phyloP scores from a whole-genome alignment of 2,329 filamentous ascomycete species.

The Ophiocordyceps australis region DNA sequence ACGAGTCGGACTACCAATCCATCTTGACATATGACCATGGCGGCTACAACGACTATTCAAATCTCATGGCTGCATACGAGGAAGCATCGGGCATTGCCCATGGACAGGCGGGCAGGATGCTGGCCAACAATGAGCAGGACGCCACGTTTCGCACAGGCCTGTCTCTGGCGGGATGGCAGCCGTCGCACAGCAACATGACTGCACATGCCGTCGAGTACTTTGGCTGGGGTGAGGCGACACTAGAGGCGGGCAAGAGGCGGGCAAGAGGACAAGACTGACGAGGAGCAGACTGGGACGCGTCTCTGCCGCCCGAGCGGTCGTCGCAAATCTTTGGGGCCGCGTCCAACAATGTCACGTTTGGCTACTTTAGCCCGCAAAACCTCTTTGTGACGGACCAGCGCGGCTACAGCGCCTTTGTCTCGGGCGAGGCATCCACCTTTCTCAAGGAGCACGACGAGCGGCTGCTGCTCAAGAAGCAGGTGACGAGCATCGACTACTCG shows the following conservation, averaged over 20 bases:
- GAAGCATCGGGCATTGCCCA: slow-evolving; percentile 23
- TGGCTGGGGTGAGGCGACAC: slow-evolving; percentile 15
- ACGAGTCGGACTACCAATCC: slow-evolving; percentile 36
- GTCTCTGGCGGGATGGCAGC: slow-evolving; percentile 42
- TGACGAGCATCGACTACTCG: slow-evolving; percentile 35
- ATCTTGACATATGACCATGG: slow-evolving; percentile 42
- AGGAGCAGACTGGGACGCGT: slow-evolving; percentile 34
- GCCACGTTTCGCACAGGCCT: slow-evolving; percentile 39
- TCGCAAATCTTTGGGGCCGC: slow-evolving; percentile 35
- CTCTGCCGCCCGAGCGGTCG: slow-evolving; percentile 34
- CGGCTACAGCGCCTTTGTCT: slow-evolving; percentile 40
- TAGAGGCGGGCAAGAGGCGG: not conserved
- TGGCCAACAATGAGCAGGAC: slow-evolving; percentile 42
- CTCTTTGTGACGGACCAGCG: slow-evolving; percentile 42
- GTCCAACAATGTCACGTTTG: slow-evolving; percentile 41
- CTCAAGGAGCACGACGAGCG: slow-evolving; percentile 34
- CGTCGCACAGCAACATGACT: slow-evolving; percentile 29
- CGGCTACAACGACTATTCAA: slow-evolving; percentile 30
- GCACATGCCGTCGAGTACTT: slow-evolving; percentile 44
- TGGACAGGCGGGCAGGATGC: slow-evolving; percentile 35
- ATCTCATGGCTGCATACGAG: slow-evolving; percentile 30
- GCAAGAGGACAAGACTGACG: not conserved
- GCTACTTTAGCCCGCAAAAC: slow-evolving; percentile 42
- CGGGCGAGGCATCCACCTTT: slow-evolving; percentile 37
- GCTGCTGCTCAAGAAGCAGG: slow-evolving; percentile 36